A percentile compares a stretch with the other conserved stretches of the same genome.
Conservation (phyloP, 306 rosid species). For the Prunus mira region DNA sequence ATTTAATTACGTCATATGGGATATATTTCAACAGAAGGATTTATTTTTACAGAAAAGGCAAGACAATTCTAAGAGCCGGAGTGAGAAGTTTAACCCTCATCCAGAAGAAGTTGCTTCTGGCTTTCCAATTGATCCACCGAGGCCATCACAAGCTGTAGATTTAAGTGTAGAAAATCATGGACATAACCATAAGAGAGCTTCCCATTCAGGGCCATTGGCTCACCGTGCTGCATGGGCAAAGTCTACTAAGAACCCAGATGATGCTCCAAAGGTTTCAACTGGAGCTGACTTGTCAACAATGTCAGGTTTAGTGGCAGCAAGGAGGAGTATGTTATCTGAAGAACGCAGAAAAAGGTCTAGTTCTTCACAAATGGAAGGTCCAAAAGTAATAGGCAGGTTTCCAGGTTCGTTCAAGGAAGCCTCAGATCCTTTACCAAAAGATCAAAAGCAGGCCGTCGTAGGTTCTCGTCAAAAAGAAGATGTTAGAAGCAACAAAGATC, state of each 20-base stretch:
- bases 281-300: constrained; percentile 66
- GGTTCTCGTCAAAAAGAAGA: constrained; percentile 69
- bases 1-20: neutral
- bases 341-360: constrained; percentile 77
- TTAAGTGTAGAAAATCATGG: constrained; percentile 41
- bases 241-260: constrained; percentile 73
- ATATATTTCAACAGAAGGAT: neutral
- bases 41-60: constrained; percentile 74
- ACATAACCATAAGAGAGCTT: constrained; percentile 85
- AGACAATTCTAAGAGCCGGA: constrained; percentile 78
- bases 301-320: constrained; percentile 83
- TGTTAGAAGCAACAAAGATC: constrained; percentile 67
- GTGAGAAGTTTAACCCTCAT: constrained; percentile 97
- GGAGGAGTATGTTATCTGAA: constrained; percentile 82
- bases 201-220: constrained; percentile 96
- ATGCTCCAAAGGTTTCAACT: constrained; percentile 66
- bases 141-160: constrained; percentile 82
- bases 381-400: constrained; percentile 73
- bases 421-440: constrained; percentile 57
- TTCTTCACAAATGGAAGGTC: constrained; percentile 68
- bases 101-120: constrained; percentile 96
- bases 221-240: constrained; percentile 89
- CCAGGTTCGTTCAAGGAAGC: constrained; percentile 93
- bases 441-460: constrained; percentile 50
- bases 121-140: constrained; percentile 98